phyloP scores from a whole-genome alignment of 805 yeast genomes.

The Clavispora santaluciae region DNA sequence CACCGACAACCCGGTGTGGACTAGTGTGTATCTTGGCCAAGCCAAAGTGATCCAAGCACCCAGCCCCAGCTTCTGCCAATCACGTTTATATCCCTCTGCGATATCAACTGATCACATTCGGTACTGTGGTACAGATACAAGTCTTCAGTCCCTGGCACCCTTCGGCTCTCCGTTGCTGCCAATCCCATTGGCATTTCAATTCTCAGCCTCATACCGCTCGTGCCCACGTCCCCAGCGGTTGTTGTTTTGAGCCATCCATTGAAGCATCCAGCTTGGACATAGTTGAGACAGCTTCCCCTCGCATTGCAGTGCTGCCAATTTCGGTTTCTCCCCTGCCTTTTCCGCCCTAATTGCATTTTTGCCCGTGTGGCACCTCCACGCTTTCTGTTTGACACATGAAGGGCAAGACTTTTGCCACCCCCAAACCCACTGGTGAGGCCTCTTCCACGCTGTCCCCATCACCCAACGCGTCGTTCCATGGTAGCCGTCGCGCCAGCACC shows the following conservation, averaged over 20 bases:
- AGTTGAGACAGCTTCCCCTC: background rate
- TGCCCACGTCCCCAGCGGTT: background rate
- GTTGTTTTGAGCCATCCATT: background rate
- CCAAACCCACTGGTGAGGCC: background rate
- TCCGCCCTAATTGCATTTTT: background rate
- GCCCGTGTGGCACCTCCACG: background rate
- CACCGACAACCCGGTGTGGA: conserved; percentile 1
- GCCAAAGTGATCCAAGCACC: background rate
- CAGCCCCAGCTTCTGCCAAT: background rate
- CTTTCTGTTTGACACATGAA: conserved; percentile 1
- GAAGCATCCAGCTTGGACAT: too few species aligned
- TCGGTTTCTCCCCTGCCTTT: background rate
- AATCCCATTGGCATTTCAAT: background rate
- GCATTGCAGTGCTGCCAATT: background rate
- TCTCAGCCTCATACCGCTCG: background rate
- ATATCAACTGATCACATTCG: background rate
- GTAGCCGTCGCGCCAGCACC: conserved; percentile 24
- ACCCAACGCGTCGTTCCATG: conserved; percentile 5
- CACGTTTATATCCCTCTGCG: background rate
- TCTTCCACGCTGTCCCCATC: background rate
- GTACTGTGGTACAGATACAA: background rate
- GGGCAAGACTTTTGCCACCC: background rate
- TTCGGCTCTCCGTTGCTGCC: background rate
- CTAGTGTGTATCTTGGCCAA: background rate
- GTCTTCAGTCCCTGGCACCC: background rate